phyloP scores from a whole-genome alignment of 2,329 filamentous ascomycete genomes.

The Sporothrix schenckii region DNA sequence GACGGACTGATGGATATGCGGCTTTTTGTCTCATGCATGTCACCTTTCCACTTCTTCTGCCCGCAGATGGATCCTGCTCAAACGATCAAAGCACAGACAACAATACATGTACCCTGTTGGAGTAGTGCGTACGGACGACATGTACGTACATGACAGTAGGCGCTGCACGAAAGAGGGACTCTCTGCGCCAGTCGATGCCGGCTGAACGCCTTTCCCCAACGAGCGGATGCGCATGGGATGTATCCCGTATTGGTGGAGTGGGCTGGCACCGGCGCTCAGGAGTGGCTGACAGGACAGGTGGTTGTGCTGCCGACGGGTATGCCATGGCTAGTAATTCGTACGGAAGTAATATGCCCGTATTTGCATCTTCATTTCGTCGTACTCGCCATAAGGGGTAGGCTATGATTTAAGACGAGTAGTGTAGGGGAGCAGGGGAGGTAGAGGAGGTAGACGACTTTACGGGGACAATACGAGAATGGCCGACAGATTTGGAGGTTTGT shows the following conservation, averaged over 20 bases:
- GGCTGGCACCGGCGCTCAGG: background rate
- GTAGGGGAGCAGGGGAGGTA: too few relatives aligned
- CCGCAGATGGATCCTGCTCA: slow-evolving; percentile 1
- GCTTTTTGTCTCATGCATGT: slow-evolving; percentile 14
- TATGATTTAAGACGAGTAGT: background rate
- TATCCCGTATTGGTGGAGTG: slow-evolving; percentile 21
- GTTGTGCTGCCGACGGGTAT: too few relatives aligned
- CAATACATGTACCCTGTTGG: background rate
- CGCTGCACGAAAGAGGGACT: slow-evolving; percentile 15
- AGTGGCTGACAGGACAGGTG: background rate
- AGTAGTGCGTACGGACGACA: background rate
- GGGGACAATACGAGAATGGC: background rate
- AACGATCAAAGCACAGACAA: background rate
- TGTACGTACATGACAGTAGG: background rate
- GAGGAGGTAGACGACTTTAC: background rate
- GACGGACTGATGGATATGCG: background rate
- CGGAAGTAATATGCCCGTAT: too few relatives aligned
- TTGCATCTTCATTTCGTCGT: background rate
- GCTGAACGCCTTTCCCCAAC: slow-evolving; percentile 25
- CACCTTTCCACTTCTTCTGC: background rate
- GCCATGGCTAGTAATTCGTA: too few relatives aligned
- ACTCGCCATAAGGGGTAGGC: background rate
- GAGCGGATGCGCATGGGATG: background rate
- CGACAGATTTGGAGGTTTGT: too few relatives aligned
- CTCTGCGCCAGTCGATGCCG: slow-evolving; percentile 23